Conservation (phyloP, 2,329 filamentous ascomycete genomes). For the Alternaria hordeiaustralica region DNA sequence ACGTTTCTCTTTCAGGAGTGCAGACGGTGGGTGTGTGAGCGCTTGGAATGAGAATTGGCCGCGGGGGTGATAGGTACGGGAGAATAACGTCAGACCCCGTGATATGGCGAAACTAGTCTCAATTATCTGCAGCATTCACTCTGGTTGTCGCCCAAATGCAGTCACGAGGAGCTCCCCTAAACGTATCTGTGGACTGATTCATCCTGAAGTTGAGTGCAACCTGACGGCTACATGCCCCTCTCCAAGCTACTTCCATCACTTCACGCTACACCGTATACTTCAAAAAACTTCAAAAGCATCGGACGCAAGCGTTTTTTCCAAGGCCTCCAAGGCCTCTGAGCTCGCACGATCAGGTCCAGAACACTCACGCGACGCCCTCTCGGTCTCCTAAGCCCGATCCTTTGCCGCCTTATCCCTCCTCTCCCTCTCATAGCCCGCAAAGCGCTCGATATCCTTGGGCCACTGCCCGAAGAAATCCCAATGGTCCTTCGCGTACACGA, state of each 20-base stretch:
- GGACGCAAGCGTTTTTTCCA: background rate
- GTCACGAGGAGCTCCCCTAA: background rate
- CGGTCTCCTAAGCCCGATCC: background rate
- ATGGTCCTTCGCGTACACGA: slow-evolving; percentile 16
- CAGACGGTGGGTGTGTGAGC: background rate
- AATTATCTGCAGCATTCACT: background rate
- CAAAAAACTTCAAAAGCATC: background rate
- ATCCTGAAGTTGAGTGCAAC: background rate
- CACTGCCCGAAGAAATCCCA: slow-evolving; percentile 17
- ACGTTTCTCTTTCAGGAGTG: background rate
- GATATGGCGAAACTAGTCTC: background rate
- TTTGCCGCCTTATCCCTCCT: background rate
- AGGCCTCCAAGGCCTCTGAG: background rate
- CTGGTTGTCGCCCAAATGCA: rapidly evolving
- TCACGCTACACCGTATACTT: background rate
- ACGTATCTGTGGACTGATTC: background rate
- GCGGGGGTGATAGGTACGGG: too few relatives aligned
- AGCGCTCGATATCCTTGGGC: background rate
- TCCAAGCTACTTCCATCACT: background rate
- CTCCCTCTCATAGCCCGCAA: background rate
- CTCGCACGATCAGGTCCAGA: background rate
- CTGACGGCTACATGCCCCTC: background rate
- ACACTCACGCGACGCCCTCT: background rate
- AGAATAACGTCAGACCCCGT: background rate
- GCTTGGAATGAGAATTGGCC: background rate